phyloP scores from a whole-genome alignment of 306 rosid species.

The Aeschynomene evenia region DNA sequence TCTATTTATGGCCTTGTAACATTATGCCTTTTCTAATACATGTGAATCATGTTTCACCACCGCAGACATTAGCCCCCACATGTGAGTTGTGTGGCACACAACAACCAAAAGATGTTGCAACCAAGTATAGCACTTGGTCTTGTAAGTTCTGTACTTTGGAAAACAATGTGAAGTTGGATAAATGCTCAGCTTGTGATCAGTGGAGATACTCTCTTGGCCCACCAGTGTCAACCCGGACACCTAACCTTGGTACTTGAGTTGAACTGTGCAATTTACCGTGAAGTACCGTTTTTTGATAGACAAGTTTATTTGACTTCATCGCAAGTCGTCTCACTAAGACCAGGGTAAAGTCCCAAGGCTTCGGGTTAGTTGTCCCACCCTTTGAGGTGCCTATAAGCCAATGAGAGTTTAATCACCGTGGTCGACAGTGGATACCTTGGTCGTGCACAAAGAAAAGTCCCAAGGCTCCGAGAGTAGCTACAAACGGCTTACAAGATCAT shows the following conservation, averaged over 20 bases:
- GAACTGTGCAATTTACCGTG: not conserved
- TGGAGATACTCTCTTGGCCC: constrained; percentile 84
- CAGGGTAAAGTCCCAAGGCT: no score
- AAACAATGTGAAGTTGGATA: constrained; percentile 65
- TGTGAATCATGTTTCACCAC: constrained; percentile 33
- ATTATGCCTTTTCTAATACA: constrained; percentile 36
- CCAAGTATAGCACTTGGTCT: constrained; percentile 52
- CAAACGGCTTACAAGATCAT: no score
- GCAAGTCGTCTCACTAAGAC: no score
- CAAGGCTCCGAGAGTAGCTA: no score
- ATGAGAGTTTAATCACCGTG: no score
- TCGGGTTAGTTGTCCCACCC: no score
- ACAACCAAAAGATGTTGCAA: constrained; percentile 59
- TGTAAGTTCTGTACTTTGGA: constrained; percentile 79
- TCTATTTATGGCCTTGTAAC: not conserved
- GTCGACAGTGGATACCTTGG: no score
- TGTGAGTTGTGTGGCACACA: constrained; percentile 68
- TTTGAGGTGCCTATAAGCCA: no score
- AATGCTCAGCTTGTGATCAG: constrained; percentile 61
- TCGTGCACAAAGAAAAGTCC: no score
- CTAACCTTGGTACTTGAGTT: constrained; percentile 28
- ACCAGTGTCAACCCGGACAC: constrained; percentile 36
- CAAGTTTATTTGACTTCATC: no score
- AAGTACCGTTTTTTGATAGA: no score
- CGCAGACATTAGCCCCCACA: constrained; percentile 72